Evolutionary conservation across 495 filamentous ascomycete genomes (phyloP), one percentile per base, ranked within the genome.

Genomic region (Talaromyces borbonicus): DNA sequence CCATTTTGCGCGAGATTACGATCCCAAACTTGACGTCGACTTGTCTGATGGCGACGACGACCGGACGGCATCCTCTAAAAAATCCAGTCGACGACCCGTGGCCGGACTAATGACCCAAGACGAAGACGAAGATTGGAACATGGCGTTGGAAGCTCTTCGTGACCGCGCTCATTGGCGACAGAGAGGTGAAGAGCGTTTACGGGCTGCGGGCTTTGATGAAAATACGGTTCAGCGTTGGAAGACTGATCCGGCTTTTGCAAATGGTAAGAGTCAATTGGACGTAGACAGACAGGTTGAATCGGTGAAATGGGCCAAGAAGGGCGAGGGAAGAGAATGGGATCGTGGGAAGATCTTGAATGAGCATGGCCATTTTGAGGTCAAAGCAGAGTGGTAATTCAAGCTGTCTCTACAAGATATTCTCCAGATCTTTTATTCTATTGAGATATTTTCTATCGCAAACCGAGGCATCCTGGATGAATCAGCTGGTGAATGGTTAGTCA

Each of bases 321-420:
- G 87, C 0, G 84, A 87, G 49, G 71, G 77, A n/a, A 75, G 87
- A 27, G 90, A 94, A 57, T 96, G 90, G 90, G 90, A 97, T 72
- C 71, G 80, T 6, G 85, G 85, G 14, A 95, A 95, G 56, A 77
- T 86, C 25, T 62, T 87, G 27, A 75, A 80, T 49, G 74, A 71
- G 9, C 73, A 83, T 44, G 83, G 81, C 1, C 64, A 74, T 49
- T 68, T 78, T 46, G 63, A 69, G 43, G 56, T 80, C 16, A 71
- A 69, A 45, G 71, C 75, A 19, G 40, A 55, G 43, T 75, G 72
- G 72, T 68, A 61, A 50, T 22, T 19, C 1, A 9, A 29, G 5
- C 6, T 11, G 5, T 11, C 26, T 29, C 26, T 29, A 11, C 5
- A 6, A 11, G 5, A 29, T 29, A 29, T 29, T 29, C 6, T 29